phyloP scores from a whole-genome alignment of 257 asterid species.

The Cordia subcordata region DNA sequence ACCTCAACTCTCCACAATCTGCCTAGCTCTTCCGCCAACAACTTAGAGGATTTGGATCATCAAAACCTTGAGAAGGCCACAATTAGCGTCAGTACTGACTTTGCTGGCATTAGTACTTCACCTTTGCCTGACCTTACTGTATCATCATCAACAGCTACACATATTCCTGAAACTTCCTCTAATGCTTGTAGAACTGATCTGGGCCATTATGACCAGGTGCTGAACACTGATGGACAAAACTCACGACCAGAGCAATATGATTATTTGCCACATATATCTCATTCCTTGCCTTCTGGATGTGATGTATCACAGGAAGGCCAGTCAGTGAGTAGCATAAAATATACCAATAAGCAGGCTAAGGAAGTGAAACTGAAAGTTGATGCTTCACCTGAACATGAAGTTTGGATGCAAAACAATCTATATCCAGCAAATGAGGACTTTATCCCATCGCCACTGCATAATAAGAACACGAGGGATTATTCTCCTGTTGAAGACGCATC shows the following conservation, averaged over 20 bases:
- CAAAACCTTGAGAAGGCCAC: constrained; percentile 33
- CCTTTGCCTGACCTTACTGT: constrained; percentile 34
- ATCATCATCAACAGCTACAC: constrained; percentile 27
- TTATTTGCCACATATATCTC: constrained; percentile 24
- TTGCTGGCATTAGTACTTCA: constrained; percentile 32
- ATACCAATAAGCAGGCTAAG: constrained; percentile 25
- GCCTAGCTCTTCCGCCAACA: constrained; percentile 47
- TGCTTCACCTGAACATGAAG: constrained; percentile 22
- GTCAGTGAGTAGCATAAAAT: constrained; percentile 11
- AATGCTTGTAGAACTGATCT: constrained; percentile 32
- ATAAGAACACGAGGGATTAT: constrained; percentile 30
- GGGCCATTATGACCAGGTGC: constrained; percentile 26
- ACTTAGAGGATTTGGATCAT: constrained; percentile 49
- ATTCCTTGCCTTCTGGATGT: constrained; percentile 35
- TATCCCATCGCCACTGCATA: constrained; percentile 25
- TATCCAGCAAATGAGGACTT: constrained; percentile 26
- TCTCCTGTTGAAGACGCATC: constrained; percentile 37
- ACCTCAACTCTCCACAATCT: constrained; percentile 35
- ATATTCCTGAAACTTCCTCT: constrained; percentile 33
- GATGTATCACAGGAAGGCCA: constrained; percentile 37
- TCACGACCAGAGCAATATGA: constrained; percentile 35
- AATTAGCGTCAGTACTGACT: constrained; percentile 31
- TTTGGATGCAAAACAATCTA: constrained; percentile 25
- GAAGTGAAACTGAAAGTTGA: constrained; percentile 33
- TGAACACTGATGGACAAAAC: constrained; percentile 28